Base-by-base conservation (phyloP, 129 eudicot genomes). In the Artemisia tridentata region DNA sequence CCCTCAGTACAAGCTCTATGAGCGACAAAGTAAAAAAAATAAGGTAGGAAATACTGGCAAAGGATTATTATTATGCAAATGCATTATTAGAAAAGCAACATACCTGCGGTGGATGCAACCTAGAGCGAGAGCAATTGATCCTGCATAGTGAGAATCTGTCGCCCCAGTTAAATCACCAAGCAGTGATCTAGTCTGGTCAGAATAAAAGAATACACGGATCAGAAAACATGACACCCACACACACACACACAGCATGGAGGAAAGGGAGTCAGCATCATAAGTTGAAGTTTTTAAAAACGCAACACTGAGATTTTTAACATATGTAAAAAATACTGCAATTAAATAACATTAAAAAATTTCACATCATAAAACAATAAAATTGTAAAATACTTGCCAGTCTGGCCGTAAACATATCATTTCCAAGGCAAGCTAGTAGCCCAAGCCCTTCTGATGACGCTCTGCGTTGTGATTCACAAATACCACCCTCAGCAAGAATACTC, bases 91-190 rank as follows among this genome's bases (percentile, higher is more conserved):
- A 41, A 55, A 54, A 72, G 59, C 47, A 61, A 15, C 4, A 71
- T 83, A 93, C 98, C 96, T 87, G 86, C 97, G 88, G 69, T 93
- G 98, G 65, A 87, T 93, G 78, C 97, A 89, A 74, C 98, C 98
- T 80, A 93, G 96, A 19, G 92, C 88, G 41, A 93, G 84, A 74
- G 90, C 87, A 83, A 93, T 75, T 38, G 98, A 89, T 54, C 97
- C 98, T 27, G 98, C 86, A 76, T 87, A 87, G 80, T 83, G 25
- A 13, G 93, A 77, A 76, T 93, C 97, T 54, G 79, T 68, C 65
- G 64, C 71, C 53, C 80, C 83, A 29, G 74, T 83, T 66, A 72
- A 74, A 80, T 93, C 98, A 67, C 82, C 79, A 80, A 83, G 92
- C 54, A 89, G 86, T 43, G 75, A 76, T 83, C 88, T 85, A 31